Evolutionary conservation across 2,329 filamentous ascomycete genomes (phyloP), one percentile per base, ranked within the genome.

Genomic region (Ophiostoma himal-ulmi): DNA sequence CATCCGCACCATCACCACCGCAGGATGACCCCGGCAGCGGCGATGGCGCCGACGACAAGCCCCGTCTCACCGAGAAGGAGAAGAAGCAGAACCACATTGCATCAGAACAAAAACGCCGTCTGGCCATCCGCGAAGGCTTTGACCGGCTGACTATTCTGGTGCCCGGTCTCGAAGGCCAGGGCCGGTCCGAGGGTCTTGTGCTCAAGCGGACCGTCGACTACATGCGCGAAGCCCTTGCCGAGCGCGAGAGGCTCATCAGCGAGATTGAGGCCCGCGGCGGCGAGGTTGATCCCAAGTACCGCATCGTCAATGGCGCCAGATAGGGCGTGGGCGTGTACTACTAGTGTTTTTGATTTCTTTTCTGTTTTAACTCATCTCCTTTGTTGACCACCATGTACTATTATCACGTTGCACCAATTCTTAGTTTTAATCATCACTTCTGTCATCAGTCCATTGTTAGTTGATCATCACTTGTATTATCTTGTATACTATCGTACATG

Each of bases 121-220:
- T 76, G 66, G 91, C 90, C 17, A 96, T 97, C 74, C 86, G 93
- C 66, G 88, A 92, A 71, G 92, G 91, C 70, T 96, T 96, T 78
- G 92, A 96, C 78, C 86, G 89, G 44, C 85, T 97, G 36, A 91
- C 91, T 20, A 86, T 89, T 69, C 84, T 96, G 41, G 92, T 96
- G 0, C 93, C 93, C 0, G 92, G 91, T 0, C 84, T 96, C 69
- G 86, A 92, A 75, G 93, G 93, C 0, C 91, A 94, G 76, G 93
- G 91, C 0, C 88, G 93, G 65, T 95, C 92, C 73, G 93, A 97
- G 78, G 92, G 91, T 37, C 83, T 93, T 22, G 92, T 97, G n/a
- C 83, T 97, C 30, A 87, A 89, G 73, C 85, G 85, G 74, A 91
- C 89, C 0, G 86, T 91, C 39, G 87, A 89, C 17, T 90, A 84